Percentiles rank a stretch among this genome's conserved stretches.
Conservation (phyloP, 495 filamentous ascomycete genomes). For the Aspergillus affinis region DNA sequence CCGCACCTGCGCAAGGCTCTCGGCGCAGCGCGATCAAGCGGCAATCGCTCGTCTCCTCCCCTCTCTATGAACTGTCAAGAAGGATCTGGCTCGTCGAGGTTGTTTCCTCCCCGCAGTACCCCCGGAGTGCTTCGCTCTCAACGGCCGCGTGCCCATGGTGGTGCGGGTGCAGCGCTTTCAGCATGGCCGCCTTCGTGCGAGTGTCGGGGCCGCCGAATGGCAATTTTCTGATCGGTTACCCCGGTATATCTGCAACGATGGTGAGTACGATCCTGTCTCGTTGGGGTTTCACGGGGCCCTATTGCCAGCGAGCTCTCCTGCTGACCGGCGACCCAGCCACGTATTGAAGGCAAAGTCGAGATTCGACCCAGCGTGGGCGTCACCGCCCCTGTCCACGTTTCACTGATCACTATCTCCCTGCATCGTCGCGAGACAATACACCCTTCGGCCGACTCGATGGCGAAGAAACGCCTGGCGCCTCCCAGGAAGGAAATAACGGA, state of each 20-base stretch:
- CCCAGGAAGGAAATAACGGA: slow-evolving; percentile 89
- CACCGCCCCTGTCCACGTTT: slow-evolving; percentile 84
- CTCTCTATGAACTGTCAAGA: slow-evolving; percentile 38
- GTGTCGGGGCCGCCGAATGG: slow-evolving; percentile 97
- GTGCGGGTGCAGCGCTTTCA: slow-evolving; percentile 40
- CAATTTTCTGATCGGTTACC: slow-evolving; percentile 94
- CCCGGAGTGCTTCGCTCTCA: slow-evolving; percentile 31
- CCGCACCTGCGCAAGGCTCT: slow-evolving; percentile 13
- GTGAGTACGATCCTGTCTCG: slow-evolving; percentile 51
- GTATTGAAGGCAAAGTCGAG: slow-evolving; percentile 97
- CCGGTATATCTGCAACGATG: slow-evolving; percentile 95
- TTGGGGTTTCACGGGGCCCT: background rate
- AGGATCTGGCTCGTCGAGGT: slow-evolving; percentile 26
- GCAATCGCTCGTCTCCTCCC: slow-evolving; percentile 4
- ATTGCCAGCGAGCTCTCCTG: background rate
- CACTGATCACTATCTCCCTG: slow-evolving; percentile 90
- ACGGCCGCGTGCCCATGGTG: slow-evolving; percentile 46
- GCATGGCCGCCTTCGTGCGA: slow-evolving; percentile 89
- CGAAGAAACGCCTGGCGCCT: slow-evolving; percentile 88
- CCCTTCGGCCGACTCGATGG: slow-evolving; percentile 87
- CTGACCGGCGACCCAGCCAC: slow-evolving; percentile 57
- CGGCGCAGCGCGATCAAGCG: slow-evolving; percentile 14
- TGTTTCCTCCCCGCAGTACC: slow-evolving; percentile 31
- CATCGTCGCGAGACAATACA: slow-evolving; percentile 95
- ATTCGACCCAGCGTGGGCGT: slow-evolving; percentile 82